phyloP scores from a whole-genome alignment of 1,284 basidiomycete genomes.

The Cryptococcus jaspeensis region DNA sequence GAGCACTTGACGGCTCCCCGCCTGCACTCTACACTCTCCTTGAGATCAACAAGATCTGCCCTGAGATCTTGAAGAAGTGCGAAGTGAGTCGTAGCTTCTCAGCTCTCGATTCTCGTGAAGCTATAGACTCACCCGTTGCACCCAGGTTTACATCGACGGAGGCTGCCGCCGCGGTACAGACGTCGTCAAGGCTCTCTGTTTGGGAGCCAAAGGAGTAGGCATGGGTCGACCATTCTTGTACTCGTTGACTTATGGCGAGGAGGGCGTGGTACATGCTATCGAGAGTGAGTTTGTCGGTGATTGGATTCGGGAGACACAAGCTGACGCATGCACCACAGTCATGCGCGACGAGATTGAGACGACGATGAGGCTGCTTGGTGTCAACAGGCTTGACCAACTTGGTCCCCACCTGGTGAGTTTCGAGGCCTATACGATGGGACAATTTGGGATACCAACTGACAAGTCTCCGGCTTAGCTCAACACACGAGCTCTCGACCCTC shows the following conservation, averaged over 20 bases:
- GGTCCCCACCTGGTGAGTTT: constrained; percentile 46
- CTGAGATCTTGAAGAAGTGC: constrained; percentile 48
- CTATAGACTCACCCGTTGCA: neutral
- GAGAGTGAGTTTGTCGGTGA: constrained; percentile 45
- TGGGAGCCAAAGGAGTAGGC: constrained; percentile 55
- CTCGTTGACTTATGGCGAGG: constrained; percentile 49
- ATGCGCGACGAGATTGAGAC: constrained; percentile 76
- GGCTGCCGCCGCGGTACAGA: constrained; percentile 55
- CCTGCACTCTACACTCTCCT: constrained; percentile 52
- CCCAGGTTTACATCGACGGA: constrained; percentile 51
- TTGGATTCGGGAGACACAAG: neutral
- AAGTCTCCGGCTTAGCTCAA: constrained; percentile 25
- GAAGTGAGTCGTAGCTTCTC: constrained; percentile 27
- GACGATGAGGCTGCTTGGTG: constrained; percentile 77
- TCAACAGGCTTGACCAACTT: constrained; percentile 58
- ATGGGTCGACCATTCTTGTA: constrained; percentile 54
- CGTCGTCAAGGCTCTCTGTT: constrained; percentile 54
- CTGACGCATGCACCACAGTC: constrained; percentile 51
- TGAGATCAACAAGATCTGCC: constrained; percentile 50
- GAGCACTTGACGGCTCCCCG: constrained; percentile 46
- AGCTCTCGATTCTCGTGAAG: neutral
- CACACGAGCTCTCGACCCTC: constrained; percentile 30
- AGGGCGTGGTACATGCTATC: constrained; percentile 52
- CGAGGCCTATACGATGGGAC: neutral
- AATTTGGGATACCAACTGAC: neutral